These are phyloP conservation scores for Fusarium kyushuense DNA, from an alignment of 2,329 filamentous ascomycete species.

Conservation along the genomic window DNA sequence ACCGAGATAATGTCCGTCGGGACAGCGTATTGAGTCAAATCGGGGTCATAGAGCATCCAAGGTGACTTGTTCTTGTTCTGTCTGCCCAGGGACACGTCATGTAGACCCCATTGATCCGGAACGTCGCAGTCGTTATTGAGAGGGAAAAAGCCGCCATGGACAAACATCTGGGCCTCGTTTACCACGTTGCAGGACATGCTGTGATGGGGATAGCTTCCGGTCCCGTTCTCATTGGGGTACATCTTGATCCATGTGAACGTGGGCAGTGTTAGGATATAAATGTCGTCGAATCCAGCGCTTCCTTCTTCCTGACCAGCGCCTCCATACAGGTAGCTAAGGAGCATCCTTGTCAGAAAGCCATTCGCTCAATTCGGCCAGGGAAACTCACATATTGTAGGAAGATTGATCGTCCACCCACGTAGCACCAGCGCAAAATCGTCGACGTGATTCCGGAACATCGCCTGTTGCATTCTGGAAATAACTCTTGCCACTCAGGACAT, in stretches of 20 bases:
- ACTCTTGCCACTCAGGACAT: conserved; percentile 69
- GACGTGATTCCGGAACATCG: conserved; percentile 61
- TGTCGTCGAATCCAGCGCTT: conserved; percentile 67
- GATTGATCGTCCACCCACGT: conserved; percentile 70
- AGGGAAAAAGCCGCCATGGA: conserved; percentile 71
- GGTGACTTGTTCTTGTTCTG: conserved; percentile 58
- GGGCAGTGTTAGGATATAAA: conserved; percentile 70
- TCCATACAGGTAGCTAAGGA: conserved; percentile 69
- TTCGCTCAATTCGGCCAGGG: not conserved
- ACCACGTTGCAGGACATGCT: conserved; percentile 68
- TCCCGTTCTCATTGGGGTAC: conserved; percentile 58
- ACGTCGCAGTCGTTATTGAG: conserved; percentile 62
- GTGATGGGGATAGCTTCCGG: conserved; percentile 62
- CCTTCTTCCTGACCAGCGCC: conserved; percentile 63
- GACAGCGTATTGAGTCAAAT: conserved; percentile 64
- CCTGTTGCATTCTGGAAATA: conserved; percentile 69
- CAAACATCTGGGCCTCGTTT: conserved; percentile 68
- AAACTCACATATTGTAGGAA: conserved; percentile 72
- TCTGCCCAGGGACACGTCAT: conserved; percentile 68
- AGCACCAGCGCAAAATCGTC: conserved; percentile 71
- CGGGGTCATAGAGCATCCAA: conserved; percentile 65
- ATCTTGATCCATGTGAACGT: conserved; percentile 72
- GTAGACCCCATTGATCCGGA: conserved; percentile 64
- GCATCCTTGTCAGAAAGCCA: conserved; percentile 11
- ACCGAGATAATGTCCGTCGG: conserved; percentile 62